Conservation (phyloP, 176 grass and related monocot genomes). For the Thinopyrum elongatum region DNA sequence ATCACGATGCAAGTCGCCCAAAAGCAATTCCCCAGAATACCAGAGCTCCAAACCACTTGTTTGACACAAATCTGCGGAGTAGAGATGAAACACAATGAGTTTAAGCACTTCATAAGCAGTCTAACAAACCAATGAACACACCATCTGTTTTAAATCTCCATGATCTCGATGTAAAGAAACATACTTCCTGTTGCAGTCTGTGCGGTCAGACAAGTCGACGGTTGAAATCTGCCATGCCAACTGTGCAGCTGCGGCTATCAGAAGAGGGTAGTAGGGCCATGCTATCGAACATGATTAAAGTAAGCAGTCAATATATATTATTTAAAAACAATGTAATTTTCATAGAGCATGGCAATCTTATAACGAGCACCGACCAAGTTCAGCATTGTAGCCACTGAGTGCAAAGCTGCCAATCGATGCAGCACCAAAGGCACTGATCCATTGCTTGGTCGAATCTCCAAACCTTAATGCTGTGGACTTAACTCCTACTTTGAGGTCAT, state of each 20-base stretch:
- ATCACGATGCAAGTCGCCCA: constrained; percentile 60
- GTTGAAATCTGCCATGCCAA: constrained; percentile 78
- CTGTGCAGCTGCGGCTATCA: constrained; percentile 55
- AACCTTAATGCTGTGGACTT: constrained; percentile 92
- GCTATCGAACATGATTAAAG: constrained; percentile 48
- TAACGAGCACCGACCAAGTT: constrained; percentile 53
- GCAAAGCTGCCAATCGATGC: constrained; percentile 61
- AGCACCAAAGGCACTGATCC: constrained; percentile 67
- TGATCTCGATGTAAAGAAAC: not conserved
- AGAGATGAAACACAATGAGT: not conserved
- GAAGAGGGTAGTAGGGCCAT: constrained; percentile 80
- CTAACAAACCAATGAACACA: not conserved
- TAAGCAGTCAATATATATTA: constrained; percentile 18
- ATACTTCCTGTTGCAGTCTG: constrained; percentile 86
- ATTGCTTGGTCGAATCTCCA: constrained; percentile 70
- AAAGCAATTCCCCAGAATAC: constrained; percentile 69
- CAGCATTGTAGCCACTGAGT: constrained; percentile 72
- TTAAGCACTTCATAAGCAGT: not conserved
- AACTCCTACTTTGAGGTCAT: constrained; percentile 81
- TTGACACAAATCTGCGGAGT: constrained; percentile 71
- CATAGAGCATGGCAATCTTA: not conserved
- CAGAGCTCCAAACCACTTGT: constrained; percentile 92
- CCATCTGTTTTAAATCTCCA: not conserved
- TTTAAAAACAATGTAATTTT: not conserved
- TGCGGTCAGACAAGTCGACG: constrained; percentile 62